These are phyloP conservation scores for Lathyrus aphaca DNA, from an alignment of 306 rosid species.

Conservation along the genomic window DNA sequence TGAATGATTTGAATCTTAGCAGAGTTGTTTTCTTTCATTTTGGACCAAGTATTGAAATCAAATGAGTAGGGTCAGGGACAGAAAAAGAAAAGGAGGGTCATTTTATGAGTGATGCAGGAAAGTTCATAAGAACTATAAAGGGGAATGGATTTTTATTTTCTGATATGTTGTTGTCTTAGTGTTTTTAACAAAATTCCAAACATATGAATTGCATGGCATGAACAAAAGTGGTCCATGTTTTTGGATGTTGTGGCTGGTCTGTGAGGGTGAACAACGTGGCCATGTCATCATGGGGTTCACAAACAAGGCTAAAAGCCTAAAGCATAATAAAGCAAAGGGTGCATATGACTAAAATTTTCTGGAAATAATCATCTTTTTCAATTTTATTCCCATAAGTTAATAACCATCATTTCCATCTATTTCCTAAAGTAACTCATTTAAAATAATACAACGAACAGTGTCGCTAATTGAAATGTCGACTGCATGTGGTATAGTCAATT, in stretches of 20 bases:
- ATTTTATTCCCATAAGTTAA: no score
- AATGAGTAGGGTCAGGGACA: not conserved
- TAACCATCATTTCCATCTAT: no score
- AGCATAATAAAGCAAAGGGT: not conserved
- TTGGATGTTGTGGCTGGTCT: not conserved
- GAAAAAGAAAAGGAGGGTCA: not conserved
- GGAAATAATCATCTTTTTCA: no score
- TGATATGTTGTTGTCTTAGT: conserved; percentile 24
- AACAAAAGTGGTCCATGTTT: conserved; percentile 15
- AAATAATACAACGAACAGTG: no score
- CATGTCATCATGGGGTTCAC: not conserved
- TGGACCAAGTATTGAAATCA: not conserved
- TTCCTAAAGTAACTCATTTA: no score
- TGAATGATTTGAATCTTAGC: conserved; percentile 15
- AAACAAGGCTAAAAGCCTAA: conserved; percentile 3
- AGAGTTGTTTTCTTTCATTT: conserved; percentile 11
- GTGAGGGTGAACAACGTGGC: not conserved
- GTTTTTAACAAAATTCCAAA: conserved; percentile 1
- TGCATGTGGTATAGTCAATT: no score
- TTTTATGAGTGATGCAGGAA: conserved; percentile 1
- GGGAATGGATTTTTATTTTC: not conserved
- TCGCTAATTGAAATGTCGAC: no score
- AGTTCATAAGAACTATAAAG: not conserved
- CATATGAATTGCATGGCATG: conserved; percentile 17
- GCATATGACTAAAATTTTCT: no score